Base-by-base conservation (phyloP, 2,329 filamentous ascomycete genomes). In the Aphanocladium album region DNA sequence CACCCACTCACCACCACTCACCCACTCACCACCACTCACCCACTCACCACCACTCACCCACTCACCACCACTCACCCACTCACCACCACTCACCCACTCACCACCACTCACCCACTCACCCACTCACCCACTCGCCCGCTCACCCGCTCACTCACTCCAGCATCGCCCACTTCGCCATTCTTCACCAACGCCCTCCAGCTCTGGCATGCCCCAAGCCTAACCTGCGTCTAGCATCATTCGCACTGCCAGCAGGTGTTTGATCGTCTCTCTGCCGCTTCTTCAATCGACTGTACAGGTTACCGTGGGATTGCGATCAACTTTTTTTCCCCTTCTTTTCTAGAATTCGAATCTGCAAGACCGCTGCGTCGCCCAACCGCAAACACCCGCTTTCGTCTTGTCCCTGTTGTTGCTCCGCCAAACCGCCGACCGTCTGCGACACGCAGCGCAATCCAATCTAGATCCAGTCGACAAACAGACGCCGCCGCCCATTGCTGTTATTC, bases 221-320 rank as follows among this genome's bases (percentile, higher is more conserved):
- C 45, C 45, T 57, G 45, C 55, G 37, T 50, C 45, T 37, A 41
- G 45, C 55, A 57, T 33, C 55, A 57, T 50, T 57, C 55, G 33
- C 55, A 50, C 55, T 21, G 45, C 55, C 33, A 41, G 46, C 45
- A 21, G 46, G 45, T 50, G 55, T 57, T 57, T 23, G 45, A 33
- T 56, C 53, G 53, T 25, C 41, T 11, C 7, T 30, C 12, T 35
- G 6, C 46, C 53, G 21, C 21, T 16, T 30, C 33, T n/a, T 21
- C 25, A 41, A 12, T 35, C 6, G 6, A 12, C 33, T 39, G 45
- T 27, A 33, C 35, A 37, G 19, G 19, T 17, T 19, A 8, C 2
- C 30, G 11, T 23, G 50, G n/a, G 21, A 25, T 39, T 41, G 45
- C 55, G 21, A 50, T 43, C 45, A 47, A 19, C 21, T 14, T 50